Conservation (phyloP, 352 stramenopile genomes). For the Globisporangium abappressorium region DNA sequence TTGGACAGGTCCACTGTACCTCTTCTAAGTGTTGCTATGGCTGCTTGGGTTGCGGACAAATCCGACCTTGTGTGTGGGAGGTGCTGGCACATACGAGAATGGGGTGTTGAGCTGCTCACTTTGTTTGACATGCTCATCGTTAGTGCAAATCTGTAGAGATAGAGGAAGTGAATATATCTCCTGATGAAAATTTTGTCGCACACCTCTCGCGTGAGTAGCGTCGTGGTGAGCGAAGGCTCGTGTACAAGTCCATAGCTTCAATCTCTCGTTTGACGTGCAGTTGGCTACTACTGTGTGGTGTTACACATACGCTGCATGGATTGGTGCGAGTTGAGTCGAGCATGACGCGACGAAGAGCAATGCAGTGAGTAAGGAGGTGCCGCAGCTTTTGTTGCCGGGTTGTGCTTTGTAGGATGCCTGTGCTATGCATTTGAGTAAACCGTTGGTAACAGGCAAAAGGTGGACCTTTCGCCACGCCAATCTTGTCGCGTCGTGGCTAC, state of each 20-base stretch:
- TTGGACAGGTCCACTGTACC: too few relatives aligned
- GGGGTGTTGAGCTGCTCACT: background rate
- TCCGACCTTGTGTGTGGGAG: background rate
- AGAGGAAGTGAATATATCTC: background rate
- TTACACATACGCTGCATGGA: background rate
- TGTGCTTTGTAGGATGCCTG: background rate
- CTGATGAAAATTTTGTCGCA: background rate
- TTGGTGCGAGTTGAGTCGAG: background rate
- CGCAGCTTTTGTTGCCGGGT: background rate
- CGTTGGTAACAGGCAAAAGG: background rate
- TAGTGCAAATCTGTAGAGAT: background rate
- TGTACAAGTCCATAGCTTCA: background rate
- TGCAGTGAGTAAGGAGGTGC: background rate
- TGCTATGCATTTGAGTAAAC: slow-evolving; percentile 1
- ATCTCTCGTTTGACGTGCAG: background rate
- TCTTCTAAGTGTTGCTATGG: background rate
- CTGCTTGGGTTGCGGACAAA: background rate
- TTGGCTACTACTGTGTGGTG: background rate
- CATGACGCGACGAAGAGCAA: background rate
- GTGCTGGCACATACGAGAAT: background rate
- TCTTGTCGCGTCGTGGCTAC: background rate
- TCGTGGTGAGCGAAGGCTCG: background rate
- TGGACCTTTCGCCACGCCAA: background rate
- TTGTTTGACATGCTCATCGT: background rate
- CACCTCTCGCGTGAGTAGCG: background rate